Base-by-base conservation (phyloP, 208 protist genomes). In the Leishmania tarentolae region DNA sequence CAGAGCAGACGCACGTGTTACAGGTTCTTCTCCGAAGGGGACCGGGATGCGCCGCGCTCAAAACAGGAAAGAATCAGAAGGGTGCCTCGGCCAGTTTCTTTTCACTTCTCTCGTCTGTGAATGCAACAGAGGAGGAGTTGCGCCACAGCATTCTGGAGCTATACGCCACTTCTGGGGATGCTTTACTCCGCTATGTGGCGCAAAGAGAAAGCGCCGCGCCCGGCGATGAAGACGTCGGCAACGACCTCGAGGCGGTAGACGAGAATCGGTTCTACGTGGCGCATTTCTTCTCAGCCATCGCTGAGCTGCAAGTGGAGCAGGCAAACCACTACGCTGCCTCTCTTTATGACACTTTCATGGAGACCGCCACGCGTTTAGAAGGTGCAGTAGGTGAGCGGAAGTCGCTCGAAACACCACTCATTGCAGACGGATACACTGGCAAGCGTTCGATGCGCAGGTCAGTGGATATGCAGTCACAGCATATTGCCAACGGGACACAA, bases 251-350 rank as follows among this genome's bases (percentile, higher is more conserved):
- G 37, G 61, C 17, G 24, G 63, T 59, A 17, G 66, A 78, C 15
- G 75, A 80, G 28, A 85, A 70, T 57, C 19, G 57, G 40, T 87
- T 73, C 76, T 79, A 86, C 50, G 63, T 83, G 37, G 19, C 37
- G n/a, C 73, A 86, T 46, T 75, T 93, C 21, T 93, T 93, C 59
- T 69, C 79, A 28, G 53, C 83, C 7, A 40, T 93, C 40, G 57
- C 78, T 8, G 75, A 84, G 40, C 70, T 90, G 50, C 76, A 90
- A 44, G 66, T 90, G 37, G 80, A 79, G 73, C 79, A 59, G 44
- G 87, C 82, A 7, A 84, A 85, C 70, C 7, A 81, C 35, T 77
- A 68, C 52, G 83, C 90, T 1, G 52, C 56, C 46, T 53, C 59
- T 7, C 75, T 93, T 15, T 87, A 75, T 71, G 52, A 21, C 37